These are phyloP conservation scores for Phytophthora agathidicida DNA, from an alignment of 352 stramenopile genomes.

Conservation along the genomic window DNA sequence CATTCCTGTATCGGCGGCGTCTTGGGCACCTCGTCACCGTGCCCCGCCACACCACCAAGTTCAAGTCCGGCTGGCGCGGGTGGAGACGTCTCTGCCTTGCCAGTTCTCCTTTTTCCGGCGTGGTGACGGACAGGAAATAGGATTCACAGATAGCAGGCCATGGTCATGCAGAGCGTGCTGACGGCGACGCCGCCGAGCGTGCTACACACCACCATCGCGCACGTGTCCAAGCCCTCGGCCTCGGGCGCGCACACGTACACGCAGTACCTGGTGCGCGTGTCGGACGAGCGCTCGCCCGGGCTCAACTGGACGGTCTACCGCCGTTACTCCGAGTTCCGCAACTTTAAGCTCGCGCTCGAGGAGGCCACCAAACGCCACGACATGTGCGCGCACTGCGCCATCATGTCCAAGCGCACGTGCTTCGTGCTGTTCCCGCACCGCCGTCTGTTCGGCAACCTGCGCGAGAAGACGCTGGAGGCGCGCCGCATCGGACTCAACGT, in stretches of 20 bases:
- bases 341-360: conserved; percentile 69
- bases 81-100: conserved; percentile 32
- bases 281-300: conserved; percentile 70
- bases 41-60: conserved; percentile 22
- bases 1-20: conserved; percentile 9
- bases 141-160: background rate
- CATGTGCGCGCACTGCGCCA: conserved; percentile 77
- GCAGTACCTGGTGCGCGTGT: conserved; percentile 87
- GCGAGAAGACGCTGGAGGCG: conserved; percentile 73
- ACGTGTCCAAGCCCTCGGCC: conserved; percentile 71
- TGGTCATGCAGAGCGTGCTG: conserved; percentile 45
- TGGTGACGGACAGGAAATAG: conserved; percentile 3
- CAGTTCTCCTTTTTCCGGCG: conserved; percentile 25
- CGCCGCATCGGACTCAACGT: conserved; percentile 76
- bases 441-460: conserved; percentile 75
- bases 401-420: conserved; percentile 82
- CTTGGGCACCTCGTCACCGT: conserved; percentile 1
- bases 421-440: conserved; percentile 86
- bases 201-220: conserved; percentile 81
- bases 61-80: conserved; percentile 24
- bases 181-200: conserved; percentile 43
- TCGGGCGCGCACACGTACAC: conserved; percentile 71
- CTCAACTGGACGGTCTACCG: conserved; percentile 87
- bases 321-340: conserved; percentile 86
- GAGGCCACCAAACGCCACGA: conserved; percentile 65